Base-by-base conservation (phyloP, 1,284 basidiomycete genomes). In the Mycena sp. region DNA sequence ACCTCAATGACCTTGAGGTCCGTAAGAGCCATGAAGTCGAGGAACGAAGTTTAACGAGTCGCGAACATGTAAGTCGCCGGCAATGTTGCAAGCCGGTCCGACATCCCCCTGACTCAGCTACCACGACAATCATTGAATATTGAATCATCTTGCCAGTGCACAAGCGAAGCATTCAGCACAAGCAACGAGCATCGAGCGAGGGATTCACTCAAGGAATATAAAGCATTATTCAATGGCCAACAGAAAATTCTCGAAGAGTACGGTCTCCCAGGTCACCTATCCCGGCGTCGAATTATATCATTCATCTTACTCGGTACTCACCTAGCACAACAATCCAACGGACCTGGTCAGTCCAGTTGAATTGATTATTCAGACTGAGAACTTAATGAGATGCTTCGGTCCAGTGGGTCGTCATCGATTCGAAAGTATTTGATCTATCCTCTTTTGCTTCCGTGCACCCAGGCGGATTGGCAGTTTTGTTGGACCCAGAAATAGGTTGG, bases 351-450 rank as follows among this genome's bases (percentile, higher is more conserved):
- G 57, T 61, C 3, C 2, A 51, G 5, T n/a, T 26, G 16, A 1
- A 11, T 26, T 14, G 32, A 9, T 35, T 35, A 7, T 14, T 35
- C 9, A 7, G 32, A 35, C 32, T 14, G 32, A n/a, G n/a, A n/a
- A n/a, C n/a, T 14, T 35, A 35, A 35, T 35, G 32, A 7, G 32
- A 7, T 7, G 14, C 14, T 9, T 35, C 32, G 32, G 14, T 40
- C 17, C 61, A 85, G 83, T 91, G 88, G 88, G 77, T 90, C 70
- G 83, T 91, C 67, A 82, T 92, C 70, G 89, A 92, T 73, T 82
- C 87, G 1, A 84, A 84, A 68, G 88, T 92, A 29, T 91, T 86
- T 75, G 87, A 90, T 73, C 76, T 92, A 38, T 83, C 84, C 59
- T 85, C 84, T 67, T 92, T 92, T 73, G 82, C 79, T 61, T 79